Percentiles rank a stretch among this genome's conserved stretches.
Evolutionary conservation across 2,329 filamentous ascomycete species (phyloP).

Genomic region (Aureobasidium mangrovei): DNA sequence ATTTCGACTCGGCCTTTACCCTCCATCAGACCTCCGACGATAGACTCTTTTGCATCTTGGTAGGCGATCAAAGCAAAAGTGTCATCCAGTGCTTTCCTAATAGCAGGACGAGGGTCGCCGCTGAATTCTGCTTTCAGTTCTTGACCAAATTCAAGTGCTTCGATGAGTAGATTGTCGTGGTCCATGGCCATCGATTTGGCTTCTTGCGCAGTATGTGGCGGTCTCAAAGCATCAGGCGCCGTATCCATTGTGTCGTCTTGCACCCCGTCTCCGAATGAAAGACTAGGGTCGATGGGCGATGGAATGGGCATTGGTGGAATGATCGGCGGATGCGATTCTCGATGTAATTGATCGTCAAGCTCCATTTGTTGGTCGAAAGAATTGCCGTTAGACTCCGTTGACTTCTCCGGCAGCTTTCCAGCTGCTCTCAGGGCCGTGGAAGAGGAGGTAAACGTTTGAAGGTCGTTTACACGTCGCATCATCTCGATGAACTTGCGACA

Average conservation of each 20-base stretch:
- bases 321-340: constrained; percentile 19
- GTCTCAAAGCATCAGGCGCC: constrained; percentile 14
- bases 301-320: constrained; percentile 10
- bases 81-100: constrained; percentile 66
- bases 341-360: constrained; percentile 43
- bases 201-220: background rate
- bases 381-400: constrained; percentile 10
- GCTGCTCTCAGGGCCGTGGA: constrained; percentile 24
- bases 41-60: constrained; percentile 65
- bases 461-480: constrained; percentile 65
- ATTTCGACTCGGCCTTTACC: constrained; percentile 64
- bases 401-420: constrained; percentile 20
- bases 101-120: constrained; percentile 59
- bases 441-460: constrained; percentile 36
- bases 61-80: constrained; percentile 88
- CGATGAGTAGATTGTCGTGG: constrained; percentile 49
- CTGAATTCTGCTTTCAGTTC: constrained; percentile 69
- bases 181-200: constrained; percentile 18
- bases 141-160: constrained; percentile 72
- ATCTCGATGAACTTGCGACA: constrained; percentile 95
- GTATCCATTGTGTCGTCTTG: constrained; percentile 29
- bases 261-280: constrained; percentile 8
- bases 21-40: constrained; percentile 71
- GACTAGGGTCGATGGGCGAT: constrained; percentile 1
- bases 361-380: constrained; percentile 49